Evolutionary conservation across 331 rosid genomes (phyloP).

Genomic region (Saraca asoca): DNA sequence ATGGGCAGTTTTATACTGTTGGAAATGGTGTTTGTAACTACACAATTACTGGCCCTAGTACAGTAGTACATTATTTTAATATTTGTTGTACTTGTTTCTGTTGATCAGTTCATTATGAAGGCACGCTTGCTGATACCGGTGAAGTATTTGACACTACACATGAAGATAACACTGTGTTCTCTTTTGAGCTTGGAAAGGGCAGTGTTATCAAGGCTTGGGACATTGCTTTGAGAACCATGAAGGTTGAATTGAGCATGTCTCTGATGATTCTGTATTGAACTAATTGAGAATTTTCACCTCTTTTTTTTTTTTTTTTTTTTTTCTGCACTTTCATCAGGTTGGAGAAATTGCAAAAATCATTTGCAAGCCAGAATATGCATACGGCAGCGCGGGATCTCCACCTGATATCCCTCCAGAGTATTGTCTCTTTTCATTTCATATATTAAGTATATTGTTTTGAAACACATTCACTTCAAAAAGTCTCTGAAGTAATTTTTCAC

Average conservation of each 20-base stretch:
- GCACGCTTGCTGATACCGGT: constrained; percentile 72
- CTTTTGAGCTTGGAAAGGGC: constrained; percentile 91
- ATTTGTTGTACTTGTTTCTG: constrained; percentile 27
- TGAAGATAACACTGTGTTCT: constrained; percentile 87
- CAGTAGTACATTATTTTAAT: not conserved
- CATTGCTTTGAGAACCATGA: constrained; percentile 75
- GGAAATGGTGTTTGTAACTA: not conserved
- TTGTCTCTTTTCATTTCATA: constrained; percentile 18
- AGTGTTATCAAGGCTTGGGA: constrained; percentile 96
- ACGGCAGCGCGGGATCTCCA: constrained; percentile 91
- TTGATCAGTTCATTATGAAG: constrained; percentile 84
- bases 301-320: constrained; percentile 29
- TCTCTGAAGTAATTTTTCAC: not conserved
- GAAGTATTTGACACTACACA: constrained; percentile 90
- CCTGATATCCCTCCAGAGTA: constrained; percentile 97
- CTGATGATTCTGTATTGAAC: constrained; percentile 1
- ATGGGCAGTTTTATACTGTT: not conserved
- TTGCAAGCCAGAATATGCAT: constrained; percentile 93
- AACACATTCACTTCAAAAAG: not conserved
- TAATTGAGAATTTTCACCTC: constrained; percentile 17
- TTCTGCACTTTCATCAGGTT: constrained; percentile 45
- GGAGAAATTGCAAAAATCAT: constrained; percentile 88
- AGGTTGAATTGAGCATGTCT: constrained; percentile 46
- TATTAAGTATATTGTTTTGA: constrained; percentile 14
- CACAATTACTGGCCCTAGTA: not conserved